Evolutionary conservation across 2,329 filamentous ascomycete genomes (phyloP), one percentile per base, ranked within the genome.

Genomic region (Acarospora socialis): DNA sequence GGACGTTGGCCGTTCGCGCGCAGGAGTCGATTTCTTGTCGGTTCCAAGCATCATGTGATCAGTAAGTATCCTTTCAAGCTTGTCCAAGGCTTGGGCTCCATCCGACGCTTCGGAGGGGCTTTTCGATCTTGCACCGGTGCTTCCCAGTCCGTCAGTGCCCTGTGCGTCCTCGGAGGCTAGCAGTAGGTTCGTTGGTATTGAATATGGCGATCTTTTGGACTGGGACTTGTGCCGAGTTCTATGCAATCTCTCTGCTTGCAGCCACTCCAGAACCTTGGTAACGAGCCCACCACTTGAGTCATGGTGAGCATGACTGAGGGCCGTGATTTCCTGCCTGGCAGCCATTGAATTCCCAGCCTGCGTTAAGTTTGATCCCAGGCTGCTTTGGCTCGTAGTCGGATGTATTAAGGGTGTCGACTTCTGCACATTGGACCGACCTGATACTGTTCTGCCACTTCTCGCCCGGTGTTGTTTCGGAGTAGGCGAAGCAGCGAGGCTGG

Each of bases 181-280:
- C 27, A 31, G 21, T 33, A 25, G 30, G 31, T 13, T 15, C 19
- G 21, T 21, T 22, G 22, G 12, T 28, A 21, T 33, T 3, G 26
- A 33, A 19, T 18, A n/a, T n/a, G n/a, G n/a, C n/a, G 31, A 16
- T 38, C 30, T 7, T 24, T 28, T 25, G 12, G 23, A 15, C 4
- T 25, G 12, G 4, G n/a, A n/a, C 5, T n/a, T 7, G 23, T 6
- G 23, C 8, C 8, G 7, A 7, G 23, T 15, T 25, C 12, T n/a
- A 32, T 33, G 23, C 14, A 35, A 16, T 48, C 77, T 79, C 56
- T 94, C 84, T 30, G 77, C 70, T 44, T 86, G 73, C 22, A 94
- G 60, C 87, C 87, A 95, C 42, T 81, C 73, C 16, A 71, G 67
- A 9, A 94, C 74, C 49, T 92, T 81, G 13, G 74, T 66, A 17